Conservation (phyloP, 257 asterid genomes). For the Capsicum chinense region DNA sequence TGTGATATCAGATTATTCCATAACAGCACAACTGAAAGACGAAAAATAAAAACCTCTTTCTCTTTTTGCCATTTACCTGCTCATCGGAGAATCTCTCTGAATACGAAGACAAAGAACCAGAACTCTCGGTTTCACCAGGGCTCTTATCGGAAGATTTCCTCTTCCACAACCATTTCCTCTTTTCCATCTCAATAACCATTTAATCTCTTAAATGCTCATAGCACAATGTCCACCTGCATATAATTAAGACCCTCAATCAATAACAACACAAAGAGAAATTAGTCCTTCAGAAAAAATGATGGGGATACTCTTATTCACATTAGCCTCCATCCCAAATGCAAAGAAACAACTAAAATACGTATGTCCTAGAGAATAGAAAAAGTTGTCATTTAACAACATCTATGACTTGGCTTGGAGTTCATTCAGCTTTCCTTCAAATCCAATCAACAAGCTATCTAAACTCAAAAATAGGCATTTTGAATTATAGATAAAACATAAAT, state of each 20-base stretch:
- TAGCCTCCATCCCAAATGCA: background rate
- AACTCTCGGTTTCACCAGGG: conserved; percentile 74
- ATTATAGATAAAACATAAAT: background rate
- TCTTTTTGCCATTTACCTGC: conserved; percentile 45
- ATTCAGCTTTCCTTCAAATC: conserved; percentile 29
- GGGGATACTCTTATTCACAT: background rate
- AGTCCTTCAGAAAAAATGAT: background rate
- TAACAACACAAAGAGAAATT: conserved; percentile 16
- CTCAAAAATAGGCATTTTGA: conserved; percentile 9
- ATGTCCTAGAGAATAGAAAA: background rate
- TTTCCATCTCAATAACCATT: conserved; percentile 52
- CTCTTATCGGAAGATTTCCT: conserved; percentile 67
- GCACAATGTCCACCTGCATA: conserved; percentile 39
- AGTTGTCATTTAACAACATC: background rate
- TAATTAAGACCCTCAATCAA: conserved; percentile 26
- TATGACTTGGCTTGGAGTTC: conserved; percentile 23
- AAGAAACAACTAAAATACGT: background rate
- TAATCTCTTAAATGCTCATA: conserved; percentile 32
- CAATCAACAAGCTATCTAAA: conserved; percentile 20
- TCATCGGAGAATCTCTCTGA: conserved; percentile 73
- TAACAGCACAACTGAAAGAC: conserved; percentile 8
- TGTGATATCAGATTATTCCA: background rate
- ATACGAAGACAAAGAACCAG: conserved; percentile 63
- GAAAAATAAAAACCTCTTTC: background rate
- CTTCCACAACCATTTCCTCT: conserved; percentile 82